These are phyloP conservation scores for Datura wrightii DNA, from an alignment of 257 asterid genomes.

Conservation along the genomic window DNA sequence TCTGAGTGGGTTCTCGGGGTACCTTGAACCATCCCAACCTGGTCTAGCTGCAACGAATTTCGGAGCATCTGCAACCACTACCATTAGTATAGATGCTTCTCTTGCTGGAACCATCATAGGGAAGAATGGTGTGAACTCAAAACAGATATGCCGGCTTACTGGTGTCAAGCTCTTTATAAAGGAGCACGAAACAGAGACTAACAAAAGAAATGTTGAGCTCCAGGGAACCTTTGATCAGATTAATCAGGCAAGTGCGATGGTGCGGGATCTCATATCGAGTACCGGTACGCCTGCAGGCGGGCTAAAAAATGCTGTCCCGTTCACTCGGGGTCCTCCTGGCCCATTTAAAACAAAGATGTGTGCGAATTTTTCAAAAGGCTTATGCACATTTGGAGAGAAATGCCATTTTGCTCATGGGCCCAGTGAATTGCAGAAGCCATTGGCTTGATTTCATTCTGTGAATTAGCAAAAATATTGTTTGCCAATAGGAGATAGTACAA, in stretches of 20 bases:
- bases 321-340: conserved; percentile 51
- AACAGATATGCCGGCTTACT: conserved; percentile 79
- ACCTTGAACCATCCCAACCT: conserved; percentile 51
- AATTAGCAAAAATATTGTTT: conserved; percentile 5
- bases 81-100: conserved; percentile 77
- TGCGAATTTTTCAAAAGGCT: conserved; percentile 73
- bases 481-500: conserved; percentile 15
- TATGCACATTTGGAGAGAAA: conserved; percentile 90
- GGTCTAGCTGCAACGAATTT: conserved; percentile 62
- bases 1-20: conserved; percentile 49
- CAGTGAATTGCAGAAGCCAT: conserved; percentile 68
- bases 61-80: conserved; percentile 82
- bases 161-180: conserved; percentile 74
- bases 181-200: conserved; percentile 77
- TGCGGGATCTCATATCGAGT: conserved; percentile 64
- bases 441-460: conserved; percentile 35
- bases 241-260: conserved; percentile 75
- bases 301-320: conserved; percentile 36
- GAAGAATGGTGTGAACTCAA: conserved; percentile 85
- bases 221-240: conserved; percentile 84
- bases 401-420: conserved; percentile 97
- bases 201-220: conserved; percentile 76
- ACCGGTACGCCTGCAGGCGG: conserved; percentile 49
- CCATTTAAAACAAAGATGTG: conserved; percentile 74
- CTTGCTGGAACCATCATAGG: conserved; percentile 87